Evolutionary conservation across 257 asterid species (phyloP).

Genomic region (Leptodermis oblonga): DNA sequence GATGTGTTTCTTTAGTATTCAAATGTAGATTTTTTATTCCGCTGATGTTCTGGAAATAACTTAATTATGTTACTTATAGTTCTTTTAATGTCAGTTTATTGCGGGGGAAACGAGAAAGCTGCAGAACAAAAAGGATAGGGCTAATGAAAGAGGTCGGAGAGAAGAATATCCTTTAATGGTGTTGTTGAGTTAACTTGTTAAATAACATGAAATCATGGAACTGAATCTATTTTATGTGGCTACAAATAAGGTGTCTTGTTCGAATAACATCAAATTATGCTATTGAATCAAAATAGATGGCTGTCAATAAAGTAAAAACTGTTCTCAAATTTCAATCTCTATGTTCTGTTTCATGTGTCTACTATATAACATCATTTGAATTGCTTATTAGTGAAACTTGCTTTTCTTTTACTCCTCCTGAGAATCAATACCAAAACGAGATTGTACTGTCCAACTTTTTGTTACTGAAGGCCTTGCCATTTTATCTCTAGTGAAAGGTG

Average conservation of each 20-base stretch:
- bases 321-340: not conserved
- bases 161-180: conserved; percentile 5
- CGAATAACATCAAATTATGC: no score
- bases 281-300: no score
- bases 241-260: not conserved
- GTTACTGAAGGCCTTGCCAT: not conserved
- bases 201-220: not conserved
- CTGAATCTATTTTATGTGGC: not conserved
- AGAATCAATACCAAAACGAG: not conserved
- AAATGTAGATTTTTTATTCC: not conserved
- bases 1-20: not conserved
- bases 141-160: conserved; percentile 4
- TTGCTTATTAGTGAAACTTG: not conserved
- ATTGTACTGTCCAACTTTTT: not conserved
- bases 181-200: not conserved
- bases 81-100: not conserved
- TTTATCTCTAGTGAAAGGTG: not conserved
- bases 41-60: not conserved
- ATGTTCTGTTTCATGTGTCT: not conserved
- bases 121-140: not conserved
- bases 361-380: not conserved
- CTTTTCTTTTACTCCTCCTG: not conserved
- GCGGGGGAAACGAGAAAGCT: not conserved
- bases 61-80: not conserved
- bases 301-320: not conserved